Evolutionary conservation across 768 basidiomycete species (phyloP).

Genomic region (Rhizopogon roseolus): DNA sequence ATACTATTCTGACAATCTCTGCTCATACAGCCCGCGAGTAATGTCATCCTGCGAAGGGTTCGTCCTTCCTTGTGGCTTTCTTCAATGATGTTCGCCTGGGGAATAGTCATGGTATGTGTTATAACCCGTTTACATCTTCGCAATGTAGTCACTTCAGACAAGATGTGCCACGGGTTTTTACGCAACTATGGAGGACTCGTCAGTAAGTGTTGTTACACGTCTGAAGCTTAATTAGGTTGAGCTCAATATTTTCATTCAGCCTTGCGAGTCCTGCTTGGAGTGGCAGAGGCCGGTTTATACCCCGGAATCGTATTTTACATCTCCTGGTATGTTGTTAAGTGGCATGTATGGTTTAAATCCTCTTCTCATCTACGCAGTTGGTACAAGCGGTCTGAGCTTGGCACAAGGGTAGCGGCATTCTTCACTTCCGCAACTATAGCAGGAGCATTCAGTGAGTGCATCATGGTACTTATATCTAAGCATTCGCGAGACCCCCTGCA

Average conservation of each 20-base stretch:
- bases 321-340: slow-evolving; percentile 37
- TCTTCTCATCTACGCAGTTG: slow-evolving; percentile 39
- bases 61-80: slow-evolving; percentile 65
- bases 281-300: slow-evolving; percentile 44
- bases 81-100: slow-evolving; percentile 38
- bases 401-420: slow-evolving; percentile 67
- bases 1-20: not conserved
- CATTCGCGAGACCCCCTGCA: slow-evolving; percentile 15
- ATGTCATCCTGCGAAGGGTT: slow-evolving; percentile 52
- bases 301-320: slow-evolving; percentile 58
- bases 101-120: slow-evolving; percentile 34
- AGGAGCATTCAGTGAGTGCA: slow-evolving; percentile 63
- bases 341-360: not conserved
- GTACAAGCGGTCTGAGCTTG: slow-evolving; percentile 78
- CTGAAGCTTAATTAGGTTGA: not conserved
- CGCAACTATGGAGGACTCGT: slow-evolving; percentile 58
- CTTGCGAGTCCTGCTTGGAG: slow-evolving; percentile 31
- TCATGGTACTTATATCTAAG: not conserved
- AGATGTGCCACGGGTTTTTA: slow-evolving; percentile 64
- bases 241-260: slow-evolving; percentile 26
- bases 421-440: slow-evolving; percentile 78
- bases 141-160: not conserved
- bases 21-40: slow-evolving; percentile 49
- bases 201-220: slow-evolving; percentile 31
- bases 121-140: not conserved